phyloP scores from a whole-genome alignment of 1,139 yeast genomes.

The Protomyces inundatus region DNA sequence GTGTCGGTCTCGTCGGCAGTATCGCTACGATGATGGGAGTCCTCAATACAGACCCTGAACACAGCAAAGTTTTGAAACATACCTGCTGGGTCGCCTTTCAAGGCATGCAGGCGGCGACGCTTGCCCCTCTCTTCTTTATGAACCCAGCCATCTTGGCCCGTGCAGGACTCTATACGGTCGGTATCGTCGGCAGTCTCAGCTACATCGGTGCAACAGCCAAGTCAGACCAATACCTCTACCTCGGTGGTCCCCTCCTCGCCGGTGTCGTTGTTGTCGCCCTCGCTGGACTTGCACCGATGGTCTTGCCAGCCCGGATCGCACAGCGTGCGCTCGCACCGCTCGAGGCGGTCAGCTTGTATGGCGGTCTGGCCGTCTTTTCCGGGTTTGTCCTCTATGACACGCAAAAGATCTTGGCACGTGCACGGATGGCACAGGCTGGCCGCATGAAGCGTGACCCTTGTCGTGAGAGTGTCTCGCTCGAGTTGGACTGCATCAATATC shows the following conservation, averaged over 20 bases:
- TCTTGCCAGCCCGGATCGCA: conserved; percentile 13
- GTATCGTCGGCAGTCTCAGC: conserved; percentile 22
- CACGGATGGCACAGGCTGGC: conserved; percentile 24
- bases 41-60: conserved; percentile 16
- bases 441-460: conserved; percentile 18
- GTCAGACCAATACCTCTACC: conserved; percentile 20
- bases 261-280: conserved; percentile 24
- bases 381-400: conserved; percentile 25
- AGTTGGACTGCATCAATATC: conserved; percentile 25
- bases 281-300: conserved; percentile 28
- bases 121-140: conserved; percentile 24
- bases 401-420: conserved; percentile 13
- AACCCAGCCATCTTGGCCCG: conserved; percentile 25
- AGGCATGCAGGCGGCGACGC: conserved; percentile 23
- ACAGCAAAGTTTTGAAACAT: conserved; percentile 8
- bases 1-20: conserved; percentile 20
- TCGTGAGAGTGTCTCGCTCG: conserved; percentile 17
- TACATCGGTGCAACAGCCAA: conserved; percentile 26
- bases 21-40: conserved; percentile 25
- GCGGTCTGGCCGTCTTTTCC: conserved; percentile 24
- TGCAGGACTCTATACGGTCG: conserved; percentile 25
- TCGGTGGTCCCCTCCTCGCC: conserved; percentile 26
- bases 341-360: conserved; percentile 19
- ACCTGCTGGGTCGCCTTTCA: conserved; percentile 24
- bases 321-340: conserved; percentile 21